Evolutionary conservation across 2,329 filamentous ascomycete species (phyloP), one percentile per base, ranked within the genome.

Genomic region (Gremmenia infestans): DNA sequence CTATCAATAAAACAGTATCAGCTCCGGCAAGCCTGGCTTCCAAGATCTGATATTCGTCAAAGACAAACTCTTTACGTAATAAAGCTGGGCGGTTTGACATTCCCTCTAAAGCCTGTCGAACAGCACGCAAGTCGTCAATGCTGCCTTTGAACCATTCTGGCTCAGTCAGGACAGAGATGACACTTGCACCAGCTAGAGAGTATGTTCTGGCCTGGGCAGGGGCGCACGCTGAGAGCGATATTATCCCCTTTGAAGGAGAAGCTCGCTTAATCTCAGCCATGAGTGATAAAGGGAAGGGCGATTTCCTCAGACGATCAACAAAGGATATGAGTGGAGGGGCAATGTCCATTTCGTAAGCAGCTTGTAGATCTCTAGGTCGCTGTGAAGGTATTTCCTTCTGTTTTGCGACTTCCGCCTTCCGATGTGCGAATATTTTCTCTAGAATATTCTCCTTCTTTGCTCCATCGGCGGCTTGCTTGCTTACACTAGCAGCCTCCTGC

Each of bases 141-240:
- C 88, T 96, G 48, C 94, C 94, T 75, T 97, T 97, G 79, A 99
- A 99, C 94, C 94, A 99, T 69, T 97, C 89, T 0, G 95, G 94
- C 73, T 99, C 94, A 0, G 94, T 99, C 48, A 99, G 81, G n/a
- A 99, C 94, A 1, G 94, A 97, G 63, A 99, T 99, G 40, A 96
- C 91, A 70, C 93, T 97, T 48, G 94, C 94, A 14, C 94, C 95
- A 6, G 94, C 92, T 51, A 94, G 81, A 9, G 95, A 94, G 71
- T 99, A 99, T 63, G 88, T 91, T 61, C 86, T 85, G 43, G 95
- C 94, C 72, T 99, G 94, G 5, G 87, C 85, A 23, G 94, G 91
- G 9, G 94, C 94, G 65, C 88, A 94, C 22, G 92, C 88, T 25
- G 90, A 84, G 2, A 96, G 79, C 0, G 92, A 90, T 60, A 99